Evolutionary conservation across 805 yeast species (phyloP), one percentile per base, ranked within the genome.

Genomic region (Candida multigemmis): DNA sequence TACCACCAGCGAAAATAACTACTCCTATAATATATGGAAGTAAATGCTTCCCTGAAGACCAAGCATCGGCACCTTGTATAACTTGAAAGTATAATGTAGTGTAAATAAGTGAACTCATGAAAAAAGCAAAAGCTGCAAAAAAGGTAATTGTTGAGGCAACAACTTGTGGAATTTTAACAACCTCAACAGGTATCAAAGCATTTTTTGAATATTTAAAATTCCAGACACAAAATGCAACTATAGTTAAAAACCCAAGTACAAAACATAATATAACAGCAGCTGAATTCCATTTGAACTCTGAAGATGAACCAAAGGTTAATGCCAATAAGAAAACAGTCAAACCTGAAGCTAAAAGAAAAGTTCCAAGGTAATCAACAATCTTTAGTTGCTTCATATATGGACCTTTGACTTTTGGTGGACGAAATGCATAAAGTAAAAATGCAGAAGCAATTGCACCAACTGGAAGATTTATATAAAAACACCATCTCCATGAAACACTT

Each of bases 401-500:
- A n/a, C 62, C 62, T 12, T 42, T 42, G 1, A 69, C 60, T 19
- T 41, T 46, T 5, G 71, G 71, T 8, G 77, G 74, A 16, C 60
- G 53, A 46, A 69, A 65, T 9, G 56, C 50, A 4, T 56, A 35
- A 7, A 57, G 27, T 13, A 71, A 46, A 6, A 58, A 34, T 1
- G 44, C 44, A 12, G 55, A 36, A 1, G 74, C 67, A 2, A 57
- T 31, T 1, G 76, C 83, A 9, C 82, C 81, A 22, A 76, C 48
- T 3, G 83, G 83, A 19, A 79, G 46, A 42, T 78, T 79, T 36
- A 79, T 60, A 46, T 72, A 79, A 44, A 77, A 79, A 40, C 81
- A 71, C 84, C 86, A 77, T 42, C 85, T 60, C 85, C 86, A 78
- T n/a, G 69, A 48, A 6, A 62, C 70, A 25, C 63, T 49, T 3